Evolutionary conservation across 2,329 filamentous ascomycete genomes (phyloP).

Genomic region (Cryphonectria japonica): DNA sequence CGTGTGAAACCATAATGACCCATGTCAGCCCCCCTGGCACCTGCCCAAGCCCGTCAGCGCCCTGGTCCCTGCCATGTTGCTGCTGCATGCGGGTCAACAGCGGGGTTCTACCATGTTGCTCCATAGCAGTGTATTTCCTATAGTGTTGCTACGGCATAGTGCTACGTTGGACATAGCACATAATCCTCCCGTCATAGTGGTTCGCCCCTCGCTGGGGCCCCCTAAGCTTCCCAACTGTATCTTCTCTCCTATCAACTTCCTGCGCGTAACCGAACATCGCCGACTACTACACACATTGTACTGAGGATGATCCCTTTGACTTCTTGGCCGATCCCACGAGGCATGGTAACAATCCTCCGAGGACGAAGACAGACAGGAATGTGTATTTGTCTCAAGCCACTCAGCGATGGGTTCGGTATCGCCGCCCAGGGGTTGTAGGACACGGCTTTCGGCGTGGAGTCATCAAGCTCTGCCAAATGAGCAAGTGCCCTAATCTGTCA

Average conservation of each 20-base stretch:
- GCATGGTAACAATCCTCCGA: background rate
- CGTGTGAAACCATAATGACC: background rate
- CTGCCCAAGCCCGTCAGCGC: background rate
- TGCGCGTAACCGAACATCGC: too few relatives aligned
- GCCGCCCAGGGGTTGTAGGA: background rate
- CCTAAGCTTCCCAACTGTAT: too few relatives aligned
- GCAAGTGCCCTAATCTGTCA: background rate
- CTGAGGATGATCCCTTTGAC: background rate
- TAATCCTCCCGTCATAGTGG: too few relatives aligned
- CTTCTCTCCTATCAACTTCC: too few relatives aligned
- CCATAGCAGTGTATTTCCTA: too few relatives aligned
- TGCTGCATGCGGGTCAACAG: background rate
- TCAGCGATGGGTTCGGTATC: background rate
- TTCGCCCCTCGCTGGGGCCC: too few relatives aligned
- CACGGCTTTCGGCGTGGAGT: background rate
- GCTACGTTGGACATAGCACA: too few relatives aligned
- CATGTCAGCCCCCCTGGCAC: background rate
- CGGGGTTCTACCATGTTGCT: background rate
- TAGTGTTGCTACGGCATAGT: too few relatives aligned
- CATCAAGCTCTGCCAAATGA: background rate
- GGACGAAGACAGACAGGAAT: background rate
- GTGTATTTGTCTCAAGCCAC: background rate
- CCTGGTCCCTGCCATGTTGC: background rate
- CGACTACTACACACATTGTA: too few relatives aligned
- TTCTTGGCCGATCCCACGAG: background rate